These are phyloP conservation scores for Beta lomatogona DNA, from an alignment of 179 eudicot genomes.

Conservation along the genomic window DNA sequence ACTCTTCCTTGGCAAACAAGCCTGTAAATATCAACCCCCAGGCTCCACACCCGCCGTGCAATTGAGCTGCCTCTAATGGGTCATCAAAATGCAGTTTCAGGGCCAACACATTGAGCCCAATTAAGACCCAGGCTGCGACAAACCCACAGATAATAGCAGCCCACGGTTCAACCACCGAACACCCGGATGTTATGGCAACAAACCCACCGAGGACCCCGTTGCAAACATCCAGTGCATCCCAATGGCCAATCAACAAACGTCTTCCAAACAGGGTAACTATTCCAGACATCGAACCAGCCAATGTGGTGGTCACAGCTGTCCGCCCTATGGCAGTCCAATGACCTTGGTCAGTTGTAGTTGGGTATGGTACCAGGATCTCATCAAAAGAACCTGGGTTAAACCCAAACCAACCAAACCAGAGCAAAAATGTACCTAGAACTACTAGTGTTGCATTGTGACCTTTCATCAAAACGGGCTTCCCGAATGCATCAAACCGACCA, in stretches of 20 bases:
- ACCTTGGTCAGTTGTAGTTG: conserved; percentile 26
- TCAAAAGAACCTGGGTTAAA: conserved; percentile 35
- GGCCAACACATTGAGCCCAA: conserved; percentile 61
- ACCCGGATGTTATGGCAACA: conserved; percentile 76
- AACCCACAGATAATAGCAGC: conserved; percentile 49
- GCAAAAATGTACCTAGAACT: conserved; percentile 33
- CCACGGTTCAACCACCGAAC: conserved; percentile 68
- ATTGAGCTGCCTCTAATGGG: conserved; percentile 66
- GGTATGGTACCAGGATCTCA: conserved; percentile 30
- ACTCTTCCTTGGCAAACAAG: conserved; percentile 68
- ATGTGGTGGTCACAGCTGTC: conserved; percentile 67
- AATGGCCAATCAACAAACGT: conserved; percentile 62
- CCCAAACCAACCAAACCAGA: conserved; percentile 42
- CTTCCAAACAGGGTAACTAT: conserved; percentile 57
- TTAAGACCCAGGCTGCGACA: conserved; percentile 62
- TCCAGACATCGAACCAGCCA: conserved; percentile 66
- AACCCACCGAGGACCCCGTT: conserved; percentile 81
- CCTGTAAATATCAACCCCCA: conserved; percentile 77
- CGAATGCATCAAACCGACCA: conserved; percentile 69
- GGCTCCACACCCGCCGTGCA: conserved; percentile 78
- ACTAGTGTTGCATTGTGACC: conserved; percentile 40
- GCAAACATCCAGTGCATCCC: conserved; percentile 72
- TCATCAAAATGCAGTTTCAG: conserved; percentile 51
- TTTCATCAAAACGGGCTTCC: conserved; percentile 30
- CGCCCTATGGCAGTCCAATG: conserved; percentile 69